Evolutionary conservation across 371 early-diverging fungal species (phyloP), one percentile per base, ranked within the genome.

Genomic region (Nematocida minor): DNA sequence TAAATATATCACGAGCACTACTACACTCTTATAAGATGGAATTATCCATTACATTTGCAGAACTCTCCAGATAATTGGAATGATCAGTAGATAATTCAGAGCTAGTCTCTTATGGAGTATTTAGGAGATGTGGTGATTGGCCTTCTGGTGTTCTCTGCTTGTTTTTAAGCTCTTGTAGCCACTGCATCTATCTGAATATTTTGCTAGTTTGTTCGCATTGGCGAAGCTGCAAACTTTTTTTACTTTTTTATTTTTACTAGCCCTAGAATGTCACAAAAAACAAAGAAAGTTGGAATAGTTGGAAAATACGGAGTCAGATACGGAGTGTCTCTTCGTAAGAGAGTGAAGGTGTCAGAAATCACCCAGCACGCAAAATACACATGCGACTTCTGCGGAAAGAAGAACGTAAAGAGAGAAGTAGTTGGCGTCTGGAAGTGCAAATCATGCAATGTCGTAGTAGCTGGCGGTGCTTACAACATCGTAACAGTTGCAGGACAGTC

Each of bases 221-320:
- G 41, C 27, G 11, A 34, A 34, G 11, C 32, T n/a, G 42, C 54
- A 18, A 32, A 29, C 20, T 42, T 49, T 63, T 53, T 54, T 18
- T n/a, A 40, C 29, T 42, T 80, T 68, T 60, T 60, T 60, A 38
- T 68, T 66, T 68, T 79, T 78, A 38, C n/a, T 66, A 27, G 20
- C 67, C 67, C 74, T 36, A 22, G 20, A 38, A 82, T 80, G 82
- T 69, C 81, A n/a, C 82, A 94, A 88, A 91, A 95, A 87, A 98
- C 99, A 69, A 95, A 93, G 90, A 98, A 98, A 90, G 95, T 96
- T 85, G 99, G 99, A 88, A 92, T 97, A 87, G 89, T 90, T 88
- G 99, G 99, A 86, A 97, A 96, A 89, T 98, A 97, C 90, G 99
- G 99, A 87, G 91, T 93, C 85, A 94, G 99, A 89, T 98, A 98